A percentile compares a stretch with the other conserved stretches of the same genome.
These are phyloP conservation scores for Umbelopsis sp. DNA, from an alignment of 192 early-diverging fungal genomes.

Conservation along the genomic window DNA sequence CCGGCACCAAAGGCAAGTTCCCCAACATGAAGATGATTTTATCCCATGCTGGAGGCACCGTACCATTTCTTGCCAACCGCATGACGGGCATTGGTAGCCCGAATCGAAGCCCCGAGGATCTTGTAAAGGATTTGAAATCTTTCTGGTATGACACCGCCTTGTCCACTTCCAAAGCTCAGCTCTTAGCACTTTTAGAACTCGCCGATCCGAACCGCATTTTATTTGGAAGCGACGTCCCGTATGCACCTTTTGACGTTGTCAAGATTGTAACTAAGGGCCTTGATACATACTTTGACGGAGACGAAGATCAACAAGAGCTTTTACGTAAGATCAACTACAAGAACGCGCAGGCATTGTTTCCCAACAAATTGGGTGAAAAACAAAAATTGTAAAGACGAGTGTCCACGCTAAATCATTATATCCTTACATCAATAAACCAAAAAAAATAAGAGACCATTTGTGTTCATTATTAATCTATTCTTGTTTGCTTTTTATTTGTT, in stretches of 20 bases:
- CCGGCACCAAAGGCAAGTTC: conserved; percentile 41
- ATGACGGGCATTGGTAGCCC: not conserved
- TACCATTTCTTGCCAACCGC: conserved; percentile 41
- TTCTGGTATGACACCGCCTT: conserved; percentile 12
- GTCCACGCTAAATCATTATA: no score
- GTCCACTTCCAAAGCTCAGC: not conserved
- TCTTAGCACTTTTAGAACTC: not conserved
- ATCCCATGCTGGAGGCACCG: conserved; percentile 43
- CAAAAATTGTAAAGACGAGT: no score
- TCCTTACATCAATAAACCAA: no score
- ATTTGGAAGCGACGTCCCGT: conserved; percentile 10
- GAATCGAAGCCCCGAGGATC: not conserved
- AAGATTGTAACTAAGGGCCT: not conserved
- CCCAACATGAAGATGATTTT: conserved; percentile 42
- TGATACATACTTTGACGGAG: not conserved
- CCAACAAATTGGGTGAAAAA: not conserved
- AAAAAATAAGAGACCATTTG: no score
- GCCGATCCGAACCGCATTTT: conserved; percentile 5
- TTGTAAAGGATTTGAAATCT: not conserved
- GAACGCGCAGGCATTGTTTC: not conserved
- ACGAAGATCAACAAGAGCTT: not conserved
- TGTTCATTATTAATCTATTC: no score
- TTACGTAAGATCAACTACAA: not conserved
- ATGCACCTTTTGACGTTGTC: not conserved
- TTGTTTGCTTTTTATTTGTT: no score